Percentiles rank a stretch among this genome's conserved stretches.
These are phyloP conservation scores for Sarocladiaceae sp. DNA, from an alignment of 2,329 filamentous ascomycete species.

Conservation along the genomic window DNA sequence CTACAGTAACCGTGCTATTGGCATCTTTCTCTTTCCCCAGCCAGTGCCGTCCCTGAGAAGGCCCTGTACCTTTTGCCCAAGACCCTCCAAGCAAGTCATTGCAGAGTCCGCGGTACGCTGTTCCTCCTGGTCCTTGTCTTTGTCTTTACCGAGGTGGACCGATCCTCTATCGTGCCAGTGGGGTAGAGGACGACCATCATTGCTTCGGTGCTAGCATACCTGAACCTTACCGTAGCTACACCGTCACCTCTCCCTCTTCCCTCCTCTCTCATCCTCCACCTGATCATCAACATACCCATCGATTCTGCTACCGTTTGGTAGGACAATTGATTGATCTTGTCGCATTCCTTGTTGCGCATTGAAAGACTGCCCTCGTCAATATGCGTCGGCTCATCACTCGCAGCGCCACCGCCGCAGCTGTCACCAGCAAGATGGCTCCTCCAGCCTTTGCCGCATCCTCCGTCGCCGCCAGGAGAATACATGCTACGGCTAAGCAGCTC, in stretches of 20 bases:
- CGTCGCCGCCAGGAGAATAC: constrained; percentile 45
- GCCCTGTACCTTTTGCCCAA: not conserved
- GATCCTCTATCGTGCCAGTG: not conserved
- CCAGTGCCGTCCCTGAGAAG: not conserved
- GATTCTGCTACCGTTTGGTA: not conserved
- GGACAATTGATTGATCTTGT: not conserved
- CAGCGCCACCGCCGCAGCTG: constrained; percentile 27
- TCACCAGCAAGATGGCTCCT: constrained; percentile 25
- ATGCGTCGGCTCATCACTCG: constrained; percentile 43
- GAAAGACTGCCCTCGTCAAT: constrained; percentile 13
- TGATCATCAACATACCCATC: not conserved
- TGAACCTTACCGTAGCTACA: not conserved
- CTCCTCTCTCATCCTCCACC: not conserved
- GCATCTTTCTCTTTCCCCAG: no score
- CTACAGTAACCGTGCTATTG: no score
- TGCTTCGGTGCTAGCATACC: not conserved
- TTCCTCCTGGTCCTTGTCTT: not conserved
- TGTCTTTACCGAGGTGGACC: constrained; percentile 4
- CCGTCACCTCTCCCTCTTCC: not conserved
- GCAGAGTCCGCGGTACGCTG: no score
- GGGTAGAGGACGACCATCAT: not conserved
- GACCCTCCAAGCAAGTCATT: no score
- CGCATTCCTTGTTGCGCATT: not conserved
- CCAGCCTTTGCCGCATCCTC: constrained; percentile 19
- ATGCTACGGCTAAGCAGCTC: constrained; percentile 51